These are phyloP conservation scores for Fraxinus excelsior DNA, from an alignment of 257 asterid species.

Conservation along the genomic window DNA sequence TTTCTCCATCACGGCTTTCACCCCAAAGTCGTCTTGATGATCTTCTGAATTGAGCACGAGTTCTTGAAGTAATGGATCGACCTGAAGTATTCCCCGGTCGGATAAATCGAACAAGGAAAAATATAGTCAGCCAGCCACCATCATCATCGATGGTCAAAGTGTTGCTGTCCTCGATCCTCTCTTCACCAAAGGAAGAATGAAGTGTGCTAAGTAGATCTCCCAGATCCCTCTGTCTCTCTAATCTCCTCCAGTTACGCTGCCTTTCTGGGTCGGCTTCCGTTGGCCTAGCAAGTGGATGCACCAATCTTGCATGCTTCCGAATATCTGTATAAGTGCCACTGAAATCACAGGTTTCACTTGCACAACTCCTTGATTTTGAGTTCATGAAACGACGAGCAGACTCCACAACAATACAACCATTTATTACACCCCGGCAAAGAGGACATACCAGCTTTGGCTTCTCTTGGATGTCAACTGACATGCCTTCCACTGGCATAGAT, in stretches of 20 bases:
- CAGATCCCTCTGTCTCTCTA: constrained; percentile 77
- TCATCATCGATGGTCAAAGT: constrained; percentile 58
- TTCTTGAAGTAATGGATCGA: constrained; percentile 52
- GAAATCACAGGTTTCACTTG: constrained; percentile 77
- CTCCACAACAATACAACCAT: constrained; percentile 70
- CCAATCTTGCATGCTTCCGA: constrained; percentile 76
- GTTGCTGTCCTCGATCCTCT: constrained; percentile 55
- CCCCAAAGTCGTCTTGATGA: constrained; percentile 73
- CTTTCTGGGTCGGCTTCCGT: constrained; percentile 80
- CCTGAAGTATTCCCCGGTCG: constrained; percentile 55
- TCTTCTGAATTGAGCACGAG: constrained; percentile 52
- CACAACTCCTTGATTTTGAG: constrained; percentile 74
- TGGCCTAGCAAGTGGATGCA: constrained; percentile 84
- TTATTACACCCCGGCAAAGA: constrained; percentile 73
- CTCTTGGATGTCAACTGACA: constrained; percentile 38
- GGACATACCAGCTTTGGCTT: constrained; percentile 68
- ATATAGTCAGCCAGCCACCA: constrained; percentile 69
- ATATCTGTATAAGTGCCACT: constrained; percentile 72
- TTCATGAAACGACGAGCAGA: constrained; percentile 77
- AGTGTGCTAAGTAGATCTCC: constrained; percentile 77
- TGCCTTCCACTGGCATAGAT: constrained; percentile 31
- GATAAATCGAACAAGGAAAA: constrained; percentile 64
- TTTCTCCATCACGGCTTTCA: constrained; percentile 55
- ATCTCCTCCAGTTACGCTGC: constrained; percentile 77
- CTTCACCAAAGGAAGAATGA: constrained; percentile 73